Percentiles rank a stretch among this genome's conserved stretches.
Conservation (phyloP, 1,284 basidiomycete species). For the Fistulina hepatica region DNA sequence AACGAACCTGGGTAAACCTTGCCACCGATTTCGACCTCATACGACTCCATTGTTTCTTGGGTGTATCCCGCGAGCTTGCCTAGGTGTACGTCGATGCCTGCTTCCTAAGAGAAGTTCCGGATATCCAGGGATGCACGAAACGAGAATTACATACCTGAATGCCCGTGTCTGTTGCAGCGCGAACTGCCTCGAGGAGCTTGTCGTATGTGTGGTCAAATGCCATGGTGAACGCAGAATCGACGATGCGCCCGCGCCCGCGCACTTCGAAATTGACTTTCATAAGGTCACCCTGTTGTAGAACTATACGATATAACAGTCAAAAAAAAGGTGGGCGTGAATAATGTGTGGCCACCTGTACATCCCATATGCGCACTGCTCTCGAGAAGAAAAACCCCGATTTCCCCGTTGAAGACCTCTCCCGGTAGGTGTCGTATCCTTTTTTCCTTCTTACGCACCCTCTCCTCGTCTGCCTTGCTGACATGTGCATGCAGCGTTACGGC, state of each 20-base stretch:
- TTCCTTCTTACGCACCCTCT: not conserved
- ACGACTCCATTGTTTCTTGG: slow-evolving; percentile 99
- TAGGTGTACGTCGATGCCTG: slow-evolving; percentile 91
- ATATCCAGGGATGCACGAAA: slow-evolving; percentile 1
- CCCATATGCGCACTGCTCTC: slow-evolving; percentile 18
- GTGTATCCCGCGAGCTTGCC: slow-evolving; percentile 90
- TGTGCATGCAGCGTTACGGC: slow-evolving; percentile 11
- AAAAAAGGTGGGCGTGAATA: too few species aligned
- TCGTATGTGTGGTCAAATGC: slow-evolving; percentile 86
- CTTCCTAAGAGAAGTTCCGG: slow-evolving; percentile 48
- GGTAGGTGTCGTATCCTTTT: slow-evolving; percentile 4
- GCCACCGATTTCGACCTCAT: slow-evolving; percentile 88
- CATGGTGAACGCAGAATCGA: slow-evolving; percentile 95
- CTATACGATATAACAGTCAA: too few species aligned
- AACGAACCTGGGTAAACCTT: slow-evolving; percentile 74
- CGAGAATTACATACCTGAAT: slow-evolving; percentile 55
- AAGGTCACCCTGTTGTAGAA: slow-evolving; percentile 77
- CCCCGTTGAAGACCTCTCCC: slow-evolving; percentile 12
- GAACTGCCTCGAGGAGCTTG: slow-evolving; percentile 82
- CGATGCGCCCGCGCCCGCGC: slow-evolving; percentile 89
- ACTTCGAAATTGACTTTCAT: slow-evolving; percentile 98
- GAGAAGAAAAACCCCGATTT: slow-evolving; percentile 12
- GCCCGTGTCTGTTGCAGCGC: slow-evolving; percentile 89
- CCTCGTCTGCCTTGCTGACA: not conserved
- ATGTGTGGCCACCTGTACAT: slow-evolving; percentile 82